Base-by-base conservation (phyloP, 2,329 filamentous ascomycete genomes). In the Monosporascus sp. region DNA sequence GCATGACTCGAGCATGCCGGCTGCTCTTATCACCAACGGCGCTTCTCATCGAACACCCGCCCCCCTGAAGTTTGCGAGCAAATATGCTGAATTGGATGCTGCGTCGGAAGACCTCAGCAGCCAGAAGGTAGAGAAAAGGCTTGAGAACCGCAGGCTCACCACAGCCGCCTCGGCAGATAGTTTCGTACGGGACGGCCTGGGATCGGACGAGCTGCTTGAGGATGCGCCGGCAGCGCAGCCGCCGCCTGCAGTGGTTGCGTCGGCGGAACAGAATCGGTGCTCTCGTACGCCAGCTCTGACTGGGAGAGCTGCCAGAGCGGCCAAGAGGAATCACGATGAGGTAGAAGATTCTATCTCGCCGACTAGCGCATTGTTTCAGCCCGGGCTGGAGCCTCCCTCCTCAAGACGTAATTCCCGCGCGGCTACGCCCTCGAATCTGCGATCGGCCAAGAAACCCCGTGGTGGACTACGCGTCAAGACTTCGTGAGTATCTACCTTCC, bases 381-480 rank as follows among this genome's bases (percentile, higher is more conserved):
- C 71, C n/a, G 75, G 79, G 45, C 65, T 63, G 67, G 76, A 70
- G 68, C 76, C 24, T 24, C 20, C 67, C 56, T 74, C 63, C 37
- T 78, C 76, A n/a, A 66, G 70, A 14, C 70, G 75, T 47, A 77
- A 73, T 59, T 86, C 84, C 35, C 80, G 84, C 60, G 81, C 82
- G 52, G 80, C 75, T 52, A 87, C 85, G 35, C 85, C 84, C 7
- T 75, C 71, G 52, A 73, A 78, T 44, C 73, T 78, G 52, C 80
- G 79, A 41, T 76, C 81, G 35, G 70, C 74, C 55, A 86, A 85
- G 75, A 85, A 80, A 69, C 73, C 77, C 49, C 80, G 82, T 66
- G 79, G 78, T 51, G 84, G 83, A 40, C 76, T 82, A 55, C 83
- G 85, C 60, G 78, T 87, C 65, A 88, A 88, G 72, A 81, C 78